These are phyloP conservation scores for Exophiala mesophila DNA, from an alignment of 2,329 filamentous ascomycete species.

Conservation along the genomic window DNA sequence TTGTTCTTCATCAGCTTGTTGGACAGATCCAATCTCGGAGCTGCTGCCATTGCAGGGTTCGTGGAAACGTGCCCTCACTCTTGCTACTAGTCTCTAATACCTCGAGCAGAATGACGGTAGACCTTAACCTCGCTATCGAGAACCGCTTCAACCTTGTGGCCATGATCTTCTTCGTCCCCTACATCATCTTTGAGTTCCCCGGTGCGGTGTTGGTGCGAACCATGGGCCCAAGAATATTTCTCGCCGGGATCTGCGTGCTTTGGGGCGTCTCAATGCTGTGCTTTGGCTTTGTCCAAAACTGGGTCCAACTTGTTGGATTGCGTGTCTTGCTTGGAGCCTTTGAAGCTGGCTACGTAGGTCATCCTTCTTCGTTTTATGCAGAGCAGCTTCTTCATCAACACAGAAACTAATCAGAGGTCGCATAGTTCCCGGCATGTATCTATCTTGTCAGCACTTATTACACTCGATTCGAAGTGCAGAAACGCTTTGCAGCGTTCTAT, in stretches of 20 bases:
- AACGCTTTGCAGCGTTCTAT: constrained; percentile 15
- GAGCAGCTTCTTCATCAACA: constrained; percentile 15
- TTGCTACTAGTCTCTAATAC: constrained; percentile 5
- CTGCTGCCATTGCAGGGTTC: constrained; percentile 64
- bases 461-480: constrained; percentile 33
- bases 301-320: constrained; percentile 23
- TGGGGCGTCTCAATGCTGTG: constrained; percentile 41
- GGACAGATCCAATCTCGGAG: constrained; percentile 71
- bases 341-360: constrained; percentile 40
- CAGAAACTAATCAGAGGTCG: constrained; percentile 4
- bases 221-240: constrained; percentile 45
- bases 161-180: constrained; percentile 68
- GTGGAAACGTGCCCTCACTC: background rate
- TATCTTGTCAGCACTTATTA: constrained; percentile 30
- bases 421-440: background rate
- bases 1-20: constrained; percentile 73
- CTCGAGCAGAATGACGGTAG: constrained; percentile 6
- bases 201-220: constrained; percentile 63
- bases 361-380: constrained; percentile 17
- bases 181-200: constrained; percentile 65
- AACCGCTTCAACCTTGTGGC: constrained; percentile 51
- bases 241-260: constrained; percentile 30
- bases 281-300: constrained; percentile 28
- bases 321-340: constrained; percentile 54
- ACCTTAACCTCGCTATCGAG: background rate